Percentiles rank a stretch among this genome's conserved stretches.
Evolutionary conservation across 495 filamentous ascomycete genomes (phyloP).

Genomic region (Lasiosphaeris hirsuta): DNA sequence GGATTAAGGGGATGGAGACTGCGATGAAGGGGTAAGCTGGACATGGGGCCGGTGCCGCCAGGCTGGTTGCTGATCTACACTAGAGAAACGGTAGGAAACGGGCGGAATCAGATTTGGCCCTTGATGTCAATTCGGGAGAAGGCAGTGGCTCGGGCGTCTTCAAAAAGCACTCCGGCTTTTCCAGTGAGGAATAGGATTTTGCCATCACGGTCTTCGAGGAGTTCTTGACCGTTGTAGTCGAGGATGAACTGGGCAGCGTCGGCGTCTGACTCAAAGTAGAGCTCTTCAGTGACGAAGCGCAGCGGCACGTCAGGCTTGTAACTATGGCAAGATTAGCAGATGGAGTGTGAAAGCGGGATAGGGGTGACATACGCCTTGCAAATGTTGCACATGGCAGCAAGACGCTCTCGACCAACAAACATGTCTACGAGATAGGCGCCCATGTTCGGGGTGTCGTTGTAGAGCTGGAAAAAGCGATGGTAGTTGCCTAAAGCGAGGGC

Average conservation of each 20-base stretch:
- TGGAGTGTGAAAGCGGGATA: background rate
- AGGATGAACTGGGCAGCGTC: constrained; percentile 86
- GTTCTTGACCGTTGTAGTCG: constrained; percentile 66
- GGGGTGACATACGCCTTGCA: constrained; percentile 79
- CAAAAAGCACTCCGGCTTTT: constrained; percentile 72
- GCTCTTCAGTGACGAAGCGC: constrained; percentile 90
- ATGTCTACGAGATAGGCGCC: constrained; percentile 98
- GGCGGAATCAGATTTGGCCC: constrained; percentile 73
- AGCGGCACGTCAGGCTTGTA: constrained; percentile 88
- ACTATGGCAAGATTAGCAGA: constrained; percentile 50
- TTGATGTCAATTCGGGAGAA: constrained; percentile 92
- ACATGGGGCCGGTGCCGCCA: constrained; percentile 3
- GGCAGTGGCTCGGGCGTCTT: constrained; percentile 63
- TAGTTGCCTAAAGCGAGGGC: constrained; percentile 92
- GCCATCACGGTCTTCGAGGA: constrained; percentile 76
- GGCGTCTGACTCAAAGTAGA: constrained; percentile 90
- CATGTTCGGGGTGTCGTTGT: constrained; percentile 94
- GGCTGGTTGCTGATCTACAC: constrained; percentile 7
- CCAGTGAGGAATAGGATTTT: constrained; percentile 70
- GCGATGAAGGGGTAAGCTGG: background rate
- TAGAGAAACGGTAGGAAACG: constrained; percentile 19
- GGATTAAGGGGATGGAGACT: too few relatives aligned
- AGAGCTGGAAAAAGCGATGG: constrained; percentile 93
- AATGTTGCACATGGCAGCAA: constrained; percentile 82
- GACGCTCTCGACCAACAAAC: constrained; percentile 91